Evolutionary conservation across 108 stramenopile genomes (phyloP).

Genomic region (Nitzschia palea): DNA sequence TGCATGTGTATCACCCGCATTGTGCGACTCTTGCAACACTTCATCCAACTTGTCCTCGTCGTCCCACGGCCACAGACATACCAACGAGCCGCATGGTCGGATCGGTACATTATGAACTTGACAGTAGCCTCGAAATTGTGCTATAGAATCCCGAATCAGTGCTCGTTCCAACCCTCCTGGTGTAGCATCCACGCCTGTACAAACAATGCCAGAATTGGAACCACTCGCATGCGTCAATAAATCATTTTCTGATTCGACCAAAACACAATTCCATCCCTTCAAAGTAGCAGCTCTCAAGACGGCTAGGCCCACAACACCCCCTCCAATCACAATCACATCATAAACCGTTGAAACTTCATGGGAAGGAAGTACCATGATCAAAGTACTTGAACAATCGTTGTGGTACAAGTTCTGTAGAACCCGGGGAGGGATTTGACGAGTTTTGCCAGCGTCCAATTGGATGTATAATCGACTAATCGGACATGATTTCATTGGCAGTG

Average conservation of each 20-base stretch:
- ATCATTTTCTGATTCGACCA: constrained; percentile 63
- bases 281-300: constrained; percentile 62
- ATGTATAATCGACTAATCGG: too few species aligned
- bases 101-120: constrained; percentile 53
- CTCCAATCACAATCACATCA: constrained; percentile 77
- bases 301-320: constrained; percentile 78
- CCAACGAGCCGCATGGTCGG: constrained; percentile 66
- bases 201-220: constrained; percentile 72
- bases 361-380: too few species aligned
- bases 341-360: background rate
- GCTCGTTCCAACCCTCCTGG: constrained; percentile 73
- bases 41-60: constrained; percentile 25
- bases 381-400: too few species aligned
- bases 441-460: too few species aligned
- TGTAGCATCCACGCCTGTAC: constrained; percentile 80
- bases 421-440: too few species aligned
- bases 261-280: constrained; percentile 48
- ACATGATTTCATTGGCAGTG: too few species aligned
- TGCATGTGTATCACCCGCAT: constrained; percentile 76
- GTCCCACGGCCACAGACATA: constrained; percentile 75
- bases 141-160: constrained; percentile 67
- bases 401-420: too few species aligned
- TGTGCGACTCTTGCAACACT: constrained; percentile 61
- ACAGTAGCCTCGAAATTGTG: constrained; percentile 56
- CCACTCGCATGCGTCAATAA: constrained; percentile 56